A percentile compares a stretch with the other conserved stretches of the same genome.
Evolutionary conservation across 345 rosid genomes (phyloP).

Genomic region (Reutealis trisperma): DNA sequence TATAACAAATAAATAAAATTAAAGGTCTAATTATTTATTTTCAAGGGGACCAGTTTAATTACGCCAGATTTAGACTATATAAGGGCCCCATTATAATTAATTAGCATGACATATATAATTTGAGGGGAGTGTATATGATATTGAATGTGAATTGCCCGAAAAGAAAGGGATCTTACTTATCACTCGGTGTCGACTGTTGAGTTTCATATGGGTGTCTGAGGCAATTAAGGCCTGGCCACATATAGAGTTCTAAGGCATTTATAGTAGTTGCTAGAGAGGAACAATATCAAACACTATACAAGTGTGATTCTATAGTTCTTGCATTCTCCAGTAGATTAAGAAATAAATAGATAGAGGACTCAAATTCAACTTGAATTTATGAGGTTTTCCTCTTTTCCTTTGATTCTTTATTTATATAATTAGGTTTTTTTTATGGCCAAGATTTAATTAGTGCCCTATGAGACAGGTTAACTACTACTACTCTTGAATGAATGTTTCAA

Average conservation of each 20-base stretch:
- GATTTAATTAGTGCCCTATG: slow-evolving; percentile 16
- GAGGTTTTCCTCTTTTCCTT: not conserved
- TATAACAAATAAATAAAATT: too few relatives aligned
- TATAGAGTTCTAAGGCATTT: slow-evolving; percentile 14
- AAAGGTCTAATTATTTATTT: too few relatives aligned
- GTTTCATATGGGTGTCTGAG: not conserved
- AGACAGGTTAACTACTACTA: slow-evolving; percentile 10
- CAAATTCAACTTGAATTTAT: too few relatives aligned
- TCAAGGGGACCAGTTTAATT: not conserved
- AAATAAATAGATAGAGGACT: too few relatives aligned
- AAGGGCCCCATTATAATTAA: not conserved
- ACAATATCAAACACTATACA: slow-evolving; percentile 10
- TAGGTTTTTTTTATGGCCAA: not conserved
- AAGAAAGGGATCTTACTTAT: slow-evolving; percentile 12
- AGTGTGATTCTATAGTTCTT: not conserved
- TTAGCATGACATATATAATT: not conserved
- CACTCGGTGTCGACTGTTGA: not conserved
- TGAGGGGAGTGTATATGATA: too few relatives aligned
- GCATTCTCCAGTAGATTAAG: too few relatives aligned
- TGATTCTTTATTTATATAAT: not conserved
- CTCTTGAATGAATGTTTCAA: not conserved
- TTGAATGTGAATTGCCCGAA: slow-evolving; percentile 24
- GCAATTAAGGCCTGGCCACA: slow-evolving; percentile 17
- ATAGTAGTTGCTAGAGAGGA: not conserved
- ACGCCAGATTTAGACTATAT: not conserved